Evolutionary conservation across 2,329 filamentous ascomycete species (phyloP).

Genomic region (Xylariaceae sp.): DNA sequence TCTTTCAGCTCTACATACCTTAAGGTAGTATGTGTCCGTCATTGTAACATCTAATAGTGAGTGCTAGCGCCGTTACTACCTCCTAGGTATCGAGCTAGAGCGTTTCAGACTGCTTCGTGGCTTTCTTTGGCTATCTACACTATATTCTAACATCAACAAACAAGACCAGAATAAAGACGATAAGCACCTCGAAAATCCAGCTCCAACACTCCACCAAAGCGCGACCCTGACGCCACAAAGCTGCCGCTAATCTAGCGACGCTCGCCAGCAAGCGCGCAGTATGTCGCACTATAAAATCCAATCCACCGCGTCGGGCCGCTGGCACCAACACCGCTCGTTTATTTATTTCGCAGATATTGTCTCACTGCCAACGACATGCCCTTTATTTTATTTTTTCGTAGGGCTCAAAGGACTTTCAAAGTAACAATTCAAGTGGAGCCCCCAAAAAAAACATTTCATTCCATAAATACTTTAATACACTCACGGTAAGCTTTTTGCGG

Average conservation of each 20-base stretch:
- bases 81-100: neutral
- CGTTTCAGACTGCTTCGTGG: constrained; percentile 4
- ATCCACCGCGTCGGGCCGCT: constrained; percentile 8
- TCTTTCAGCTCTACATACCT: neutral
- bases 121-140: neutral
- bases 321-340: neutral
- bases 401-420: constrained; percentile 1
- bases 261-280: too few species aligned
- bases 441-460: constrained; percentile 5
- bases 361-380: neutral
- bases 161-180: constrained; percentile 1
- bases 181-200: neutral
- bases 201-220: neutral
- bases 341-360: neutral
- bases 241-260: neutral
- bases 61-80: neutral
- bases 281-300: neutral
- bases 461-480: too few species aligned
- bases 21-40: too few species aligned
- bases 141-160: too few species aligned
- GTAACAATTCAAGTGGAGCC: constrained; percentile 10
- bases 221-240: neutral
- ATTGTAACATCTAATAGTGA: too few species aligned
- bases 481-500: constrained; percentile 12
- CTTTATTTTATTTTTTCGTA: constrained; percentile 4